phyloP scores from a whole-genome alignment of 371 early-diverging fungal genomes.

The Mucor sp. region DNA sequence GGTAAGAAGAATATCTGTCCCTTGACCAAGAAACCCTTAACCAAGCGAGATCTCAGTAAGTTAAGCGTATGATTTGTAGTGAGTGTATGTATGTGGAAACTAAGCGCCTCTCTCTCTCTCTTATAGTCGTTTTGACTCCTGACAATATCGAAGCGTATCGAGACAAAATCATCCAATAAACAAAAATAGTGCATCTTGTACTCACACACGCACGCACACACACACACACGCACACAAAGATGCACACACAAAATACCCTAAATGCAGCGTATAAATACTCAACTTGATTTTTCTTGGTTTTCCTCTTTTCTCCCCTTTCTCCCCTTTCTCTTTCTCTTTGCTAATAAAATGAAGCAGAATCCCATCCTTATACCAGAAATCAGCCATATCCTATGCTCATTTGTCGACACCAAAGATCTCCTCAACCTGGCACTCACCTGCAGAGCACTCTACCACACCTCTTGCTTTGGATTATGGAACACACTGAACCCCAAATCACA shows the following conservation, averaged over 20 bases:
- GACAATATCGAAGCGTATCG: constrained; percentile 40
- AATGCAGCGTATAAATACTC: neutral
- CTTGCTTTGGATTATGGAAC: constrained; percentile 38
- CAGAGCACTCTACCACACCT: constrained; percentile 28
- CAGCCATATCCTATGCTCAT: constrained; percentile 34
- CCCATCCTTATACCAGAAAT: constrained; percentile 49
- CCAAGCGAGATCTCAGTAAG: constrained; percentile 81
- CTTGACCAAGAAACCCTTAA: constrained; percentile 89
- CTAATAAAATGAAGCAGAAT: constrained; percentile 14
- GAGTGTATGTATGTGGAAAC: neutral
- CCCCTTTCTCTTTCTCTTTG: neutral
- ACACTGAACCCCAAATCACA: constrained; percentile 40
- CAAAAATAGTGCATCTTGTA: neutral
- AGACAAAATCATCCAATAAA: constrained; percentile 31
- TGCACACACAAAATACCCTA: constrained; percentile 1
- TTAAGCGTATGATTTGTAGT: neutral
- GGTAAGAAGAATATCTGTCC: constrained; percentile 89
- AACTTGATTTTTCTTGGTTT: neutral
- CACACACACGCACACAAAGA: neutral
- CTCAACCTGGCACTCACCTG: constrained; percentile 41
- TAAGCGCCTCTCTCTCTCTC: neutral
- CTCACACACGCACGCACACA: neutral
- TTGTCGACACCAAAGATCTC: constrained; percentile 36
- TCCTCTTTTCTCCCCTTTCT: neutral
- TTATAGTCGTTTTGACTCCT: constrained; percentile 30